Evolutionary conservation across 1,139 yeast species (phyloP).

Genomic region (Debaryomyces robertsiae): DNA sequence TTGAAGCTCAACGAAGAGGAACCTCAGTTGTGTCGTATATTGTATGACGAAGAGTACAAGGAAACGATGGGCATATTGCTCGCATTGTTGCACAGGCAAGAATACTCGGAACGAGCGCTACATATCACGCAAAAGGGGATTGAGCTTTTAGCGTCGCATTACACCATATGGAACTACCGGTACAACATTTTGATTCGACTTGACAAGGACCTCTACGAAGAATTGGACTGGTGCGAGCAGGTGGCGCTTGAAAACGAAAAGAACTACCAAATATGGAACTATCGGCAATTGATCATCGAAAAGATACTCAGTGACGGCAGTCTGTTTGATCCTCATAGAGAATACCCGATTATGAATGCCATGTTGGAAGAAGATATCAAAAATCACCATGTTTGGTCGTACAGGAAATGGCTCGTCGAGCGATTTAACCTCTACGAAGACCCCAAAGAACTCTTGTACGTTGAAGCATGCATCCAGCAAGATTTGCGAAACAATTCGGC

Average conservation of each 20-base stretch:
- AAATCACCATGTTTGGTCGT: constrained; percentile 97
- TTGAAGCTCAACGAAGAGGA: constrained; percentile 47
- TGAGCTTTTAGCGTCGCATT: constrained; percentile 80
- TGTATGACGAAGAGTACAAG: constrained; percentile 74
- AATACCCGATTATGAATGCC: constrained; percentile 60
- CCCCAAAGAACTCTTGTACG: constrained; percentile 54
- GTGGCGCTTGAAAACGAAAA: constrained; percentile 78
- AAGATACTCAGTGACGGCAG: constrained; percentile 24
- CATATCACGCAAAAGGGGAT: constrained; percentile 66
- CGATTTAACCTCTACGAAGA: constrained; percentile 50
- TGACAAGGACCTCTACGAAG: constrained; percentile 43
- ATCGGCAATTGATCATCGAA: constrained; percentile 64
- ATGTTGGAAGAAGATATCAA: constrained; percentile 81
- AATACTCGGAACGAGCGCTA: constrained; percentile 71
- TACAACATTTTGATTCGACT: constrained; percentile 53
- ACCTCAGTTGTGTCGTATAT: constrained; percentile 68
- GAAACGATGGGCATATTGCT: constrained; percentile 61
- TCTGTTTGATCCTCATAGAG: constrained; percentile 51
- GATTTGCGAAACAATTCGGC: constrained; percentile 92
- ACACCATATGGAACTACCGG: constrained; percentile 87
- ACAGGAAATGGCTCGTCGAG: constrained; percentile 76
- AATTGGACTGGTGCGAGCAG: constrained; percentile 76
- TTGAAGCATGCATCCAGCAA: constrained; percentile 47
- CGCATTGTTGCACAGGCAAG: constrained; percentile 61
- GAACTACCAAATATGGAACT: constrained; percentile 96